These are phyloP conservation scores for Paracoccidioides brasiliensis DNA, from an alignment of 2,329 filamentous ascomycete species.

Conservation along the genomic window DNA sequence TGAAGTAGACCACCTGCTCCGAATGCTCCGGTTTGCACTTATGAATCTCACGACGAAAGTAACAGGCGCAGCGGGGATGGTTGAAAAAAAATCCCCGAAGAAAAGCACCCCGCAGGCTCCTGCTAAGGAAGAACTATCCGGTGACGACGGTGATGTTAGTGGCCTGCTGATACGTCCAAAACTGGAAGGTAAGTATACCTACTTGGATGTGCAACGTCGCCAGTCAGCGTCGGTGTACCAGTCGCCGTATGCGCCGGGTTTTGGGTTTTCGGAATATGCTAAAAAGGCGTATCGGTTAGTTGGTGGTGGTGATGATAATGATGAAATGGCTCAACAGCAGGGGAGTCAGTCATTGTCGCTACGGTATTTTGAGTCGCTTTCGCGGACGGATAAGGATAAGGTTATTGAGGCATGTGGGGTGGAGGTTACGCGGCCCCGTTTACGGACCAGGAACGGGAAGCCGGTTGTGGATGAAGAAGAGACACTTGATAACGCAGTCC, in stretches of 20 bases:
- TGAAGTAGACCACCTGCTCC: constrained; percentile 29
- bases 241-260: constrained; percentile 32
- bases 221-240: constrained; percentile 28
- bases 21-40: constrained; percentile 33
- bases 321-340: too few species aligned
- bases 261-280: constrained; percentile 30
- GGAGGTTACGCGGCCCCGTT: constrained; percentile 22
- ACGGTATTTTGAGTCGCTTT: constrained; percentile 29
- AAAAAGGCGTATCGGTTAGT: constrained; percentile 27
- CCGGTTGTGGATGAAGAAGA: constrained; percentile 12
- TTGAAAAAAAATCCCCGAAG: constrained; percentile 25
- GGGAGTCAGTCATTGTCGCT: constrained; percentile 24
- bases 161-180: constrained; percentile 15
- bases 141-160: too few species aligned
- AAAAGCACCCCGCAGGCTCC: constrained; percentile 22
- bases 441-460: neutral
- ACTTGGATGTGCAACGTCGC: constrained; percentile 27
- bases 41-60: constrained; percentile 26
- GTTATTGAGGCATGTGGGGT: constrained; percentile 31
- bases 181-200: constrained; percentile 25
- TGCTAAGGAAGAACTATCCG: constrained; percentile 11
- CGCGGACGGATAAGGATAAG: constrained; percentile 29
- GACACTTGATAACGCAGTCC: neutral
- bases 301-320: constrained; percentile 20
- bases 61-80: constrained; percentile 26